phyloP scores from a whole-genome alignment of 2,329 filamentous ascomycete genomes.

The Aspergillus pseudonomiae region DNA sequence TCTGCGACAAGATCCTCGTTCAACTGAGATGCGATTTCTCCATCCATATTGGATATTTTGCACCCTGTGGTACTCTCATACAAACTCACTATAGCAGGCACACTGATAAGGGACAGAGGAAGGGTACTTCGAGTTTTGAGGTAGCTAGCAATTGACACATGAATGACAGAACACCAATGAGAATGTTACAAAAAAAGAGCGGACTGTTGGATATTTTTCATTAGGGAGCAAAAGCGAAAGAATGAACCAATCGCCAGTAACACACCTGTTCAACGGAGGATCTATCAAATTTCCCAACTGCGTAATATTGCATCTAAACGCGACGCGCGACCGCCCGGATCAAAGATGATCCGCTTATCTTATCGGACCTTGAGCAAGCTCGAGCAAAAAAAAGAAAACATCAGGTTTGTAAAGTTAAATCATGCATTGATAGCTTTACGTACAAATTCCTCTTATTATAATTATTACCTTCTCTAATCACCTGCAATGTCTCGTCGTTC shows the following conservation, averaged over 20 bases:
- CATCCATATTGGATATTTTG: neutral
- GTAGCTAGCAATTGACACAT: neutral
- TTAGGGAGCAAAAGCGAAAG: neutral
- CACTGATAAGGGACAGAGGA: neutral
- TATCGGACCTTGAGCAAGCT: slow-evolving; percentile 24
- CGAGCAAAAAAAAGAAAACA: slow-evolving; percentile 11
- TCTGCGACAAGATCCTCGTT: slow-evolving; percentile 24
- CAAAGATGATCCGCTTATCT: slow-evolving; percentile 23
- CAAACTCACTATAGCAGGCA: neutral
- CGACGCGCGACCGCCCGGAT: slow-evolving; percentile 13
- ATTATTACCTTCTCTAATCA: neutral
- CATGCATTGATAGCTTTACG: neutral
- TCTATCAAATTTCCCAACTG: slow-evolving; percentile 9
- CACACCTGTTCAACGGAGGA: neutral
- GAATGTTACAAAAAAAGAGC: neutral
- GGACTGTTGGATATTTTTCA: neutral
- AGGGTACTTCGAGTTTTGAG: neutral
- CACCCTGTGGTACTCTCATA: neutral
- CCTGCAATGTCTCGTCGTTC: slow-evolving; percentile 13
- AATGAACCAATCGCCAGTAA: slow-evolving; percentile 1
- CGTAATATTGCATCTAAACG: slow-evolving; percentile 18
- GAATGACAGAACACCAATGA: neutral
- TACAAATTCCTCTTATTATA: neutral
- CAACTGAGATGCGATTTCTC: slow-evolving; percentile 1
- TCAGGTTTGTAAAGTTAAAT: neutral